Evolutionary conservation across 495 filamentous ascomycete genomes (phyloP).

Genomic region (Hypoxylon rickii): DNA sequence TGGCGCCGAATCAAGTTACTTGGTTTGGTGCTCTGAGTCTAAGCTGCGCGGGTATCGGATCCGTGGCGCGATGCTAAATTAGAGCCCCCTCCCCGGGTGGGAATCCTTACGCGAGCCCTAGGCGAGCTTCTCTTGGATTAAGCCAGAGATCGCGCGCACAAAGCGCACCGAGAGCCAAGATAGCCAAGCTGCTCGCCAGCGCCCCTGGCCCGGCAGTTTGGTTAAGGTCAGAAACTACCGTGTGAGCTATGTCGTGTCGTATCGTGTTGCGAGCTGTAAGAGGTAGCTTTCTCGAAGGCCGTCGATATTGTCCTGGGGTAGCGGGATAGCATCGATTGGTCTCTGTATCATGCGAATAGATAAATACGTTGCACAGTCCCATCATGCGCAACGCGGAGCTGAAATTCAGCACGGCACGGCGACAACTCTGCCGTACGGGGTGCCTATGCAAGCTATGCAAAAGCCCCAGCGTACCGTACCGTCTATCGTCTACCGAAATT

Average conservation of each 20-base stretch:
- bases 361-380: too few species aligned
- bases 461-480: too few species aligned
- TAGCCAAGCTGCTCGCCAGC: conserved; percentile 22
- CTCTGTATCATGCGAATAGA: too few species aligned
- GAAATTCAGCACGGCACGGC: too few species aligned
- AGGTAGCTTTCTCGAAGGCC: neutral
- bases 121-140: conserved; percentile 9
- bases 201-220: conserved; percentile 26
- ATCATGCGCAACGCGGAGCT: too few species aligned
- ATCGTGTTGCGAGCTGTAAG: neutral
- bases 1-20: conserved; percentile 29
- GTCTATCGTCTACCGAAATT: too few species aligned
- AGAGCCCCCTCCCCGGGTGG: too few species aligned
- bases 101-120: conserved; percentile 14
- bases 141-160: conserved; percentile 2
- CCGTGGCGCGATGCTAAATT: conserved; percentile 16
- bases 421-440: too few species aligned
- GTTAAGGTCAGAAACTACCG: conserved; percentile 16
- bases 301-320: too few species aligned
- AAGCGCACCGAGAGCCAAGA: conserved; percentile 19
- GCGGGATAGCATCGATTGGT: too few species aligned
- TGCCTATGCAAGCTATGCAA: too few species aligned
- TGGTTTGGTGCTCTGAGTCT: neutral
- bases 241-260: neutral
- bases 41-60: conserved; percentile 21